A percentile compares a stretch with the other conserved stretches of the same genome.
These are phyloP conservation scores for Nyssa sinensis DNA, from an alignment of 148 eudicot species.

Conservation along the genomic window DNA sequence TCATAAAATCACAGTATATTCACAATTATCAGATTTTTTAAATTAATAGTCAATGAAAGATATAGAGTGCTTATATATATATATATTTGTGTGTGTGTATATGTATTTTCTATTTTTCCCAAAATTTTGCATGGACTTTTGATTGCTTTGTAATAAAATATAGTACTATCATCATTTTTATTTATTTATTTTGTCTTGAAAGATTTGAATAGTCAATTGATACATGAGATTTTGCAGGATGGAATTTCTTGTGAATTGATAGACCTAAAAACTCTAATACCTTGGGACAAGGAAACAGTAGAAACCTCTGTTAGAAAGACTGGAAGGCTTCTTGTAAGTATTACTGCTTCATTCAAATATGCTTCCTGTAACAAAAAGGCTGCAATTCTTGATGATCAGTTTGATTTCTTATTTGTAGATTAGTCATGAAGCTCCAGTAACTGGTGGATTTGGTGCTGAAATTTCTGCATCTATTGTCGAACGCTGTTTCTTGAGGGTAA, in stretches of 20 bases:
- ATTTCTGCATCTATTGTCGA: constrained; percentile 90
- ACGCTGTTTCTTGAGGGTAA: constrained; percentile 94
- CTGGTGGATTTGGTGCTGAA: constrained; percentile 99
- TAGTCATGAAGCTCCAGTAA: constrained; percentile 98
- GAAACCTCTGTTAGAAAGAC: constrained; percentile 95
- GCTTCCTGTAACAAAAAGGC: constrained; percentile 4
- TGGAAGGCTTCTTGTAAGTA: constrained; percentile 86
- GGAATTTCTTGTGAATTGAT: constrained; percentile 95
- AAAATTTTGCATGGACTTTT: neutral
- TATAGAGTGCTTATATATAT: too few species aligned
- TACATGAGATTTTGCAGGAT: constrained; percentile 49
- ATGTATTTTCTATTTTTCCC: neutral
- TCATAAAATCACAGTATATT: neutral
- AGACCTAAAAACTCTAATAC: constrained; percentile 86
- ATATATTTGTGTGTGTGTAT: too few species aligned
- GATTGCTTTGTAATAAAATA: too few species aligned
- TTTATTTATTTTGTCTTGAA: neutral
- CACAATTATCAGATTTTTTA: neutral
- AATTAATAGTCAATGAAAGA: neutral
- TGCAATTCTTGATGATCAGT: constrained; percentile 17
- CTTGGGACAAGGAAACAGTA: constrained; percentile 96
- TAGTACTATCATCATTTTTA: too few species aligned
- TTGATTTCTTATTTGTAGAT: constrained; percentile 43
- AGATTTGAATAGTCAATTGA: neutral
- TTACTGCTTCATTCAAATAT: neutral